These are phyloP conservation scores for Botryobasidium botryosum DNA, from an alignment of 768 basidiomycete genomes.

Conservation along the genomic window DNA sequence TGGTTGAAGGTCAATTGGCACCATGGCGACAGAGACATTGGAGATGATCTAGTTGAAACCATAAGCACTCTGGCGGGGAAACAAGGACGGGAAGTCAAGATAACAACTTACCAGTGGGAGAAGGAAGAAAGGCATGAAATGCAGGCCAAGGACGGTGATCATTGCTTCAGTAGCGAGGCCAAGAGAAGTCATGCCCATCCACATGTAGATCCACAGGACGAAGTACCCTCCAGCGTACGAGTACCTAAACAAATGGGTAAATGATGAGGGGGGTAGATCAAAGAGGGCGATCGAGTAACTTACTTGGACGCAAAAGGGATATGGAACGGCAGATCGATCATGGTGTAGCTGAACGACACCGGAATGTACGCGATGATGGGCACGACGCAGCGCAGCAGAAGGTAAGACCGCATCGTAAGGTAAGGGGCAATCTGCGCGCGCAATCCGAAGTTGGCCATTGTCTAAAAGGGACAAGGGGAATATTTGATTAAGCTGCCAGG, in stretches of 20 bases:
- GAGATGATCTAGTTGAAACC: constrained; percentile 38
- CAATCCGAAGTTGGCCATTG: constrained; percentile 20
- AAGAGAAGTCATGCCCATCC: constrained; percentile 19
- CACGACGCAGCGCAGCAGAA: constrained; percentile 21
- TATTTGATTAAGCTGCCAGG: too few species aligned
- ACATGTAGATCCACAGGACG: constrained; percentile 22
- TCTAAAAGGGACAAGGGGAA: too few species aligned
- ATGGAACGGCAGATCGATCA: constrained; percentile 28
- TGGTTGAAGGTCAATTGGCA: constrained; percentile 32
- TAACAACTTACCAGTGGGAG: constrained; percentile 15
- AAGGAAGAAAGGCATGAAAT: constrained; percentile 23
- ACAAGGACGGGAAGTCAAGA: constrained; percentile 4
- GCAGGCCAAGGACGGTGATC: constrained; percentile 21
- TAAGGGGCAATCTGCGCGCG: constrained; percentile 23
- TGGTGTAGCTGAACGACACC: constrained; percentile 27
- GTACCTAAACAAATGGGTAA: constrained; percentile 11
- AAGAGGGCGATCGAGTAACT: constrained; percentile 15
- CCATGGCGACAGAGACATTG: constrained; percentile 25
- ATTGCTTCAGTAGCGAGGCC: constrained; percentile 22
- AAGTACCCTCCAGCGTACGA: constrained; percentile 20
- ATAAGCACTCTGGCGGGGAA: constrained; percentile 17
- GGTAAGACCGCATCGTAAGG: constrained; percentile 21
- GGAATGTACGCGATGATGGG: constrained; percentile 24
- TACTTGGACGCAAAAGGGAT: constrained; percentile 25
- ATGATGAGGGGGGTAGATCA: constrained; percentile 14